Conservation (phyloP, 2,329 filamentous ascomycete genomes). For the Aspergillus floridensis region DNA sequence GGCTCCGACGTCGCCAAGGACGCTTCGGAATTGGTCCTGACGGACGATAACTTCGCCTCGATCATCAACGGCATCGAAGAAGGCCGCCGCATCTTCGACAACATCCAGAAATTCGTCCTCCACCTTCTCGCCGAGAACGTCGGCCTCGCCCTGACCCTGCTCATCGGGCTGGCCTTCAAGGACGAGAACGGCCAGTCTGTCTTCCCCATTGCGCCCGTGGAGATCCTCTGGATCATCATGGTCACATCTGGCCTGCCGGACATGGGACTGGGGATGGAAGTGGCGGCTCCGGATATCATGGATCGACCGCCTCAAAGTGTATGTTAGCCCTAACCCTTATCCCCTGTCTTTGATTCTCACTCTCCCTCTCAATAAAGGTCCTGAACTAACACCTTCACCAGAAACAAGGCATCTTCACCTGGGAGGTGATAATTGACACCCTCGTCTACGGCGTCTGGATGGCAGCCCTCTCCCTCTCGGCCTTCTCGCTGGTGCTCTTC, state of each 20-base stretch:
- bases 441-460: slow-evolving; percentile 76
- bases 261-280: slow-evolving; percentile 81
- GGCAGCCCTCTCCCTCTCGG: slow-evolving; percentile 64
- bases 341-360: no score
- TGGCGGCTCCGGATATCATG: slow-evolving; percentile 74
- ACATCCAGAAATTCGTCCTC: slow-evolving; percentile 84
- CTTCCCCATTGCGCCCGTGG: slow-evolving; percentile 79
- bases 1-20: slow-evolving; percentile 80
- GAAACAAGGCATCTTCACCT: slow-evolving; percentile 70
- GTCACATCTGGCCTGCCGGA: slow-evolving; percentile 83
- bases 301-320: slow-evolving; percentile 68
- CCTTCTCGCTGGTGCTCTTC: slow-evolving; percentile 65
- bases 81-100: slow-evolving; percentile 82
- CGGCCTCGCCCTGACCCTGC: slow-evolving; percentile 75
- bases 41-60: slow-evolving; percentile 83
- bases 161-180: slow-evolving; percentile 79
- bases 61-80: slow-evolving; percentile 82
- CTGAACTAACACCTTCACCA: slow-evolving; percentile 7
- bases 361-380: no score
- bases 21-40: slow-evolving; percentile 64
- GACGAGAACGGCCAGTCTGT: slow-evolving; percentile 70
- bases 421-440: slow-evolving; percentile 76
- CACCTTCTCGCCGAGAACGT: slow-evolving; percentile 79
- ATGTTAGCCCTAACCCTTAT: slow-evolving; percentile 14
- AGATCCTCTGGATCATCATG: slow-evolving; percentile 95